Evolutionary conservation across 306 rosid species (phyloP).

Genomic region (Pterocarpus macrocarpus): DNA sequence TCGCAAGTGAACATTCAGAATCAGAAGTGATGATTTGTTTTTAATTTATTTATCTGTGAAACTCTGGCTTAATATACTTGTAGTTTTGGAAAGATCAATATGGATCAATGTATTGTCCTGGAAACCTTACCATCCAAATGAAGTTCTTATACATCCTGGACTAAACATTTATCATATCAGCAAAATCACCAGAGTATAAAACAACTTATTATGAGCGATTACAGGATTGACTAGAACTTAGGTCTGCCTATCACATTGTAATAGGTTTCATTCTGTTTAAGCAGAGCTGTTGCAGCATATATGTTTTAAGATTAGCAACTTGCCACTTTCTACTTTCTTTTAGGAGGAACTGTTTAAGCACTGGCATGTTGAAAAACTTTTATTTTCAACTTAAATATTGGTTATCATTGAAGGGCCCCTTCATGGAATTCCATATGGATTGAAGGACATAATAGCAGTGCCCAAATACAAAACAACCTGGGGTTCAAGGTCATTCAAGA

Average conservation of each 20-base stretch:
- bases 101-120: slow-evolving; percentile 1
- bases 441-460: slow-evolving; percentile 83
- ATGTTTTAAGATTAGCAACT: slow-evolving; percentile 20
- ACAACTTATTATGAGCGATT: slow-evolving; percentile 5
- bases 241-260: background rate
- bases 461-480: slow-evolving; percentile 83
- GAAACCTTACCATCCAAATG: slow-evolving; percentile 22
- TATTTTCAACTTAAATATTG: slow-evolving; percentile 11
- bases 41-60: background rate
- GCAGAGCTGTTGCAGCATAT: background rate
- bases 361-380: background rate
- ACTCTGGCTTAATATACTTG: background rate
- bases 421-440: slow-evolving; percentile 87
- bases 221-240: slow-evolving; percentile 11
- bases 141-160: background rate
- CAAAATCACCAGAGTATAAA: background rate
- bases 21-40: slow-evolving; percentile 1
- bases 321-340: slow-evolving; percentile 10
- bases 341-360: slow-evolving; percentile 8
- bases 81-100: slow-evolving; percentile 26
- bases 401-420: slow-evolving; percentile 67
- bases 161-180: background rate
- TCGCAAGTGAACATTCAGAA: background rate
- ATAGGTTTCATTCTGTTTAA: slow-evolving; percentile 15
- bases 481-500: slow-evolving; percentile 77